Conservation (phyloP, 768 basidiomycete genomes). For the Naganishia onofrii region DNA sequence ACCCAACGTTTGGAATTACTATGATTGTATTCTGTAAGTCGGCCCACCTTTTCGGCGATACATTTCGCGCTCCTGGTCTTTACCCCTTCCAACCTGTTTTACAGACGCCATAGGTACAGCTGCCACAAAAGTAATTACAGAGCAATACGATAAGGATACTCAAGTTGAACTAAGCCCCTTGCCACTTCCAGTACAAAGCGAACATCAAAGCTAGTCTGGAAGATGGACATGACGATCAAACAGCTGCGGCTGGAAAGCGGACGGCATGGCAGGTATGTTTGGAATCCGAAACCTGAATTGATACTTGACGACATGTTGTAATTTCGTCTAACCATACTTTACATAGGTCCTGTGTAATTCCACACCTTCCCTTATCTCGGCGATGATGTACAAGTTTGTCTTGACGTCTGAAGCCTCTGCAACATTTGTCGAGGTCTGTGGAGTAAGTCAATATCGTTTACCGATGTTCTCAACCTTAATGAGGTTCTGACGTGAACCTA, state of each 20-base stretch:
- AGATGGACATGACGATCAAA: constrained; percentile 61
- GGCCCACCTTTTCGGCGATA: neutral
- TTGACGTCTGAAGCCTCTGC: constrained; percentile 15
- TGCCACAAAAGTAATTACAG: constrained; percentile 76
- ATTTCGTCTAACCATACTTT: neutral
- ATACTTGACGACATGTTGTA: neutral
- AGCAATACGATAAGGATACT: neutral
- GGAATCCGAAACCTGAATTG: neutral
- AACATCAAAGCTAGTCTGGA: constrained; percentile 65
- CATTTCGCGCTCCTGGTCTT: neutral
- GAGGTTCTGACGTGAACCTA: too few relatives aligned
- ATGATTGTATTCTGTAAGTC: constrained; percentile 46
- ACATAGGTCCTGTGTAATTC: constrained; percentile 68
- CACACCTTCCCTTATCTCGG: constrained; percentile 53
- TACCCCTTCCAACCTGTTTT: neutral
- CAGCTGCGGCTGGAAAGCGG: constrained; percentile 67
- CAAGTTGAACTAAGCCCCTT: neutral
- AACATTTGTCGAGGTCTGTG: constrained; percentile 36
- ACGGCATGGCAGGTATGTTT: constrained; percentile 68
- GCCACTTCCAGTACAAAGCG: constrained; percentile 55
- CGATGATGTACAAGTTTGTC: constrained; percentile 37
- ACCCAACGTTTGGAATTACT: constrained; percentile 45
- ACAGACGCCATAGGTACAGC: constrained; percentile 67
- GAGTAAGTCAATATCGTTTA: constrained; percentile 29
- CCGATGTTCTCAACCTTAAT: neutral